Base-by-base conservation (phyloP, 768 basidiomycete species). In the Trametes meyenii region DNA sequence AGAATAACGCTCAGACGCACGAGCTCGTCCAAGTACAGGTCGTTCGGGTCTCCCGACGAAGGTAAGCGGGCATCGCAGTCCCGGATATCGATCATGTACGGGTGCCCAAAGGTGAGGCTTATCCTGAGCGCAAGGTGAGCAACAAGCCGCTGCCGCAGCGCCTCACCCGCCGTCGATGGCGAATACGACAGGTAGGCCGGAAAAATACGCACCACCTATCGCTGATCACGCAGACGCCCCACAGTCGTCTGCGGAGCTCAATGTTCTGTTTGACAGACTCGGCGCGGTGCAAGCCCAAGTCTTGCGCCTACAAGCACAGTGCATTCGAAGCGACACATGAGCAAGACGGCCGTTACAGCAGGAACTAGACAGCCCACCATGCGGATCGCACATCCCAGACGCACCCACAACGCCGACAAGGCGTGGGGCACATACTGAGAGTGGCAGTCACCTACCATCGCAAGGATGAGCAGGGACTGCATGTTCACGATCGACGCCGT, bases 51-150 rank as follows among this genome's bases (percentile, higher is more conserved):
- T 45, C 92, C 94, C 2, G 92, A 92, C 10, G 93, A 93, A 0
- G 96, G 96, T 36, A 97, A 79, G 55, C 95, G 88, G 4, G 92
- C 90, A 74, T 99, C 96, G 74, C 97, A 99, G 73, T 99, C 97
- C 66, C 90, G 87, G 2, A 98, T 85, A 73, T 98, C 96, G 63
- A 99, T 96, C 90, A 96, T 92, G 72, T 88, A 90, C 2, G 96
- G 96, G 66, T 94, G 92, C 0, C 96, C 96, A 67, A 94, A 93
- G 23, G 92, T 88, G 39, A 95, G 78, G 70, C 91, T 92, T 56
- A 88, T 84, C 92, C 92, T 93, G 56, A 36, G 54, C 45, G n/a
- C 39, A 49, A 43, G 33, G 52, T 57, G 17, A n/a, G 44, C 43
- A 29, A n/a, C 44, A 46, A 54, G 54, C 53, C 21, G 44, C 52